phyloP scores from a whole-genome alignment of 176 grass and related monocot genomes.

The Eleusine coracana region DNA sequence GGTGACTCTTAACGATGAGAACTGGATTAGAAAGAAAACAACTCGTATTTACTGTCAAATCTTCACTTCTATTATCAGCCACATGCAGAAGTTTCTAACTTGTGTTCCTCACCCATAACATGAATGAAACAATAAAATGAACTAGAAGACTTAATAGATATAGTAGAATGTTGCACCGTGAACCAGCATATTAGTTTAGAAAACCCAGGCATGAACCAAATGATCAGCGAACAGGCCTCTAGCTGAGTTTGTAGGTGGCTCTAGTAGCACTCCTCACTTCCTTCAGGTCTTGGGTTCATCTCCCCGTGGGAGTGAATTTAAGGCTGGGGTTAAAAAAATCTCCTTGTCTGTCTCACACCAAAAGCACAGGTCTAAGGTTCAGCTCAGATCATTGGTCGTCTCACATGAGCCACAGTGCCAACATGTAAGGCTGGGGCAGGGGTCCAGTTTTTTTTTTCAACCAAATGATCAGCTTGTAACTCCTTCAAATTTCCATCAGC shows the following conservation, averaged over 20 bases:
- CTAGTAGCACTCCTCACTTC: no score
- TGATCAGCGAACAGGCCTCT: background rate
- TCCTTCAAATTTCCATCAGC: background rate
- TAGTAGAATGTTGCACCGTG: background rate
- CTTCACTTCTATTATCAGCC: background rate
- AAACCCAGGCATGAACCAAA: slow-evolving; percentile 3
- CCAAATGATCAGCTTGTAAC: background rate
- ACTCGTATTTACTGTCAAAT: slow-evolving; percentile 15
- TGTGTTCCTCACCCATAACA: background rate
- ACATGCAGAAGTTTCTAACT: background rate
- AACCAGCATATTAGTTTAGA: background rate
- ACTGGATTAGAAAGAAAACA: background rate
- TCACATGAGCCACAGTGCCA: no score
- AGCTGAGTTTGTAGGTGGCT: no score
- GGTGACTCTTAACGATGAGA: background rate
- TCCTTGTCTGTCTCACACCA: no score
- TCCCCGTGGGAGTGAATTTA: no score
- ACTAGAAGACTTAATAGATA: background rate
- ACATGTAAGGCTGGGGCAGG: no score
- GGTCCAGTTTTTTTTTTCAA: background rate
- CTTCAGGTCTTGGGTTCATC: no score
- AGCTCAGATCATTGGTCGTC: no score
- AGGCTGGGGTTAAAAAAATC: no score
- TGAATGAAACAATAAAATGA: background rate
- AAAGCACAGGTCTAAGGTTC: no score